Conservation (phyloP, 345 rosid species). For the Mangifera indica region DNA sequence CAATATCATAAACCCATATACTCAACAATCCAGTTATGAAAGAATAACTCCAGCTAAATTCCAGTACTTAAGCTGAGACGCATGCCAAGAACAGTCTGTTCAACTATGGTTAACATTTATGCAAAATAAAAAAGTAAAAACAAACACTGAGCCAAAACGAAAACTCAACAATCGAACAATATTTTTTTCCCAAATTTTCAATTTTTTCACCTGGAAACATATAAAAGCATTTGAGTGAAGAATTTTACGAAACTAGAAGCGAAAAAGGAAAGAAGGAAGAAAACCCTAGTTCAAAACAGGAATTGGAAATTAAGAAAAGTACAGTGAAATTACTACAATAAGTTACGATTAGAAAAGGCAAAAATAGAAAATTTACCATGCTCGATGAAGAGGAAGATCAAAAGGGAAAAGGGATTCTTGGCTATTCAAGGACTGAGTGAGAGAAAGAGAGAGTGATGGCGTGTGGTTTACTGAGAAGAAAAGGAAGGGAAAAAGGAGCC, state of each 20-base stretch:
- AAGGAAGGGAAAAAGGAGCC: background rate
- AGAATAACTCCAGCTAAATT: background rate
- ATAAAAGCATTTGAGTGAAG: background rate
- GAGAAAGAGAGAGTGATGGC: background rate
- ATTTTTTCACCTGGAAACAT: background rate
- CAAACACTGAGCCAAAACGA: background rate
- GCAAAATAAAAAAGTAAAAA: background rate
- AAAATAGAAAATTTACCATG: background rate
- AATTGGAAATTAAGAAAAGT: background rate
- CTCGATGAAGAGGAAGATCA: background rate
- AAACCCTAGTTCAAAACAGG: conserved; percentile 8
- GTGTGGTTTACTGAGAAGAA: background rate
- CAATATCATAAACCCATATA: background rate
- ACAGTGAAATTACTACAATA: background rate
- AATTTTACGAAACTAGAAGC: background rate
- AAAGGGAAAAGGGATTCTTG: background rate
- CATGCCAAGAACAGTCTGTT: background rate
- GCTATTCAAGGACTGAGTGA: background rate
- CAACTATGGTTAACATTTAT: background rate
- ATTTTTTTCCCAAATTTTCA: background rate
- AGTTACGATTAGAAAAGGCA: background rate
- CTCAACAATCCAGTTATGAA: no score
- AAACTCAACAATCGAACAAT: background rate
- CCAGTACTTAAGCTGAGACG: background rate
- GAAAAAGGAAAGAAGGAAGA: background rate